These are phyloP conservation scores for Spathaspora gorwiae DNA, from an alignment of 805 yeast genomes.

Conservation along the genomic window DNA sequence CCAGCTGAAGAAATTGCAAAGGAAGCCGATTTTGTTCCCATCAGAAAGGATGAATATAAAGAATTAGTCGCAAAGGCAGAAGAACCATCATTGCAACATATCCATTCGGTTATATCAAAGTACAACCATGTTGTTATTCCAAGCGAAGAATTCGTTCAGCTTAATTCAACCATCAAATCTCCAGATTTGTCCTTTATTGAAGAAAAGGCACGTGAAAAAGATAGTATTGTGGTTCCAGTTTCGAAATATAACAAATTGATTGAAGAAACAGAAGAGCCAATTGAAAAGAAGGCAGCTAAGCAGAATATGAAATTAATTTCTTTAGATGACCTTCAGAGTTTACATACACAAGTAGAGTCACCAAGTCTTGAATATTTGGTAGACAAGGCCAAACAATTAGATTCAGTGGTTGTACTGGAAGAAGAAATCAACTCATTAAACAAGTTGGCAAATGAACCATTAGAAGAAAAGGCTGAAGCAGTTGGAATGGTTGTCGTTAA, in stretches of 20 bases:
- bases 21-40: slow-evolving; percentile 8
- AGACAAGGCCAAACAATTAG: slow-evolving; percentile 13
- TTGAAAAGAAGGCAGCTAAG: slow-evolving; percentile 7
- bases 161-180: neutral
- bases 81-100: slow-evolving; percentile 24
- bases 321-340: slow-evolving; percentile 2
- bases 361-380: slow-evolving; percentile 29
- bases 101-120: slow-evolving; percentile 20
- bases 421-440: slow-evolving; percentile 10
- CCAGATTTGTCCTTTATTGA: slow-evolving; percentile 9
- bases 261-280: slow-evolving; percentile 1
- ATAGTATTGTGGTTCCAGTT: slow-evolving; percentile 37
- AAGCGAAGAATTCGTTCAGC: slow-evolving; percentile 14
- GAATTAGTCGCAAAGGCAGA: slow-evolving; percentile 7
- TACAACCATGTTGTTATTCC: slow-evolving; percentile 14
- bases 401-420: slow-evolving; percentile 10
- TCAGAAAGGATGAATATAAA: slow-evolving; percentile 5
- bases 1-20: slow-evolving; percentile 12
- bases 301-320: slow-evolving; percentile 5
- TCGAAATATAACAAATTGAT: slow-evolving; percentile 9
- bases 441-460: slow-evolving; percentile 10
- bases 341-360: slow-evolving; percentile 7
- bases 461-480: slow-evolving; percentile 13
- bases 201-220: slow-evolving; percentile 8
- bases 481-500: slow-evolving; percentile 1